Conservation (phyloP, 306 rosid genomes). For the Comarum palustre region DNA sequence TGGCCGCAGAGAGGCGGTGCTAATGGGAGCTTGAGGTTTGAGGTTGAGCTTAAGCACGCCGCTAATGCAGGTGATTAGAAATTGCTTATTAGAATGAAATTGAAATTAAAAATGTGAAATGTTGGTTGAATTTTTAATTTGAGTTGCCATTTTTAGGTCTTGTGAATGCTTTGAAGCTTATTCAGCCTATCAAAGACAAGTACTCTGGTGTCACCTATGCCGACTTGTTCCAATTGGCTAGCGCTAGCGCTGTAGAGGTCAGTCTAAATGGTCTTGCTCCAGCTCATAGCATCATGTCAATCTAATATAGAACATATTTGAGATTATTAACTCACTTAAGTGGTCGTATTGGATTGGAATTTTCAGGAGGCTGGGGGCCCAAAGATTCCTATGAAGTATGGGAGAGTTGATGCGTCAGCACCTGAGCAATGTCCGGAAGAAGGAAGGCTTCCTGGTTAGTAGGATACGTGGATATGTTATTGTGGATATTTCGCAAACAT, state of each 20-base stretch:
- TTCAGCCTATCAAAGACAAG: slow-evolving; percentile 88
- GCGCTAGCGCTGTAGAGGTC: slow-evolving; percentile 95
- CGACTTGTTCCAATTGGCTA: slow-evolving; percentile 93
- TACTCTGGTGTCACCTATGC: slow-evolving; percentile 87
- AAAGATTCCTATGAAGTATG: slow-evolving; percentile 93
- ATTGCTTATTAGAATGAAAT: background rate
- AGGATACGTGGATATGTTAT: background rate
- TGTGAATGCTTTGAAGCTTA: slow-evolving; percentile 89
- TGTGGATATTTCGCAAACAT: background rate
- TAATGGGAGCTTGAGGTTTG: slow-evolving; percentile 87
- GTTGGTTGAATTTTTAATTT: slow-evolving; percentile 14
- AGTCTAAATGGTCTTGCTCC: slow-evolving; percentile 5
- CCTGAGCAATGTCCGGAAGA: slow-evolving; percentile 94
- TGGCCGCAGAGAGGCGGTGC: slow-evolving; percentile 98
- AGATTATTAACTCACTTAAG: slow-evolving; percentile 18
- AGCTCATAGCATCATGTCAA: slow-evolving; percentile 16
- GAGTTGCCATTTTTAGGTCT: slow-evolving; percentile 57
- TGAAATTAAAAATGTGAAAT: background rate
- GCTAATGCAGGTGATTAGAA: slow-evolving; percentile 84
- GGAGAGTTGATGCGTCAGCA: slow-evolving; percentile 68
- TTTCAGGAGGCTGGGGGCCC: slow-evolving; percentile 97
- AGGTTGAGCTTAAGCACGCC: slow-evolving; percentile 79
- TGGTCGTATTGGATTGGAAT: slow-evolving; percentile 21
- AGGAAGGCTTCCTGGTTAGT: slow-evolving; percentile 94
- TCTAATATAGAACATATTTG: background rate